phyloP scores from a whole-genome alignment of 1,284 basidiomycete species.

The Singerocomus inundabilis region DNA sequence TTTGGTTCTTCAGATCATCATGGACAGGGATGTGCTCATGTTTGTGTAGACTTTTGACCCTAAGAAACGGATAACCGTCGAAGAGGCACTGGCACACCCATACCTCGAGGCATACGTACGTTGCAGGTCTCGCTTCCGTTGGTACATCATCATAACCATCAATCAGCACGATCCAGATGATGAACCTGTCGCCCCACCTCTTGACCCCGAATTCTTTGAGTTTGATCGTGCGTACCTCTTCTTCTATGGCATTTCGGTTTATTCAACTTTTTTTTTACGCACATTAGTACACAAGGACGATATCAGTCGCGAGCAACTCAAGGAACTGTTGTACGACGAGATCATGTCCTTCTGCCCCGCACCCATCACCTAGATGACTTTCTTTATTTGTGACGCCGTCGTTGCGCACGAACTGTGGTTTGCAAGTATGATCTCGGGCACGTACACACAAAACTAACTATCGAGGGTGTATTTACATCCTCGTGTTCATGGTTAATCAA shows the following conservation, averaged over 20 bases:
- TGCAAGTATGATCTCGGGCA: slow-evolving; percentile 8
- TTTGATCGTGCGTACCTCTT: slow-evolving; percentile 60
- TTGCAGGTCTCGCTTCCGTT: slow-evolving; percentile 15
- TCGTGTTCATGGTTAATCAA: no score
- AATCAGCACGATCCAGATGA: slow-evolving; percentile 85
- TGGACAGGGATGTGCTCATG: slow-evolving; percentile 1
- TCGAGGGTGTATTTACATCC: neutral
- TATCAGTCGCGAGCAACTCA: slow-evolving; percentile 82
- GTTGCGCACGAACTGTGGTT: neutral
- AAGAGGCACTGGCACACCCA: slow-evolving; percentile 88
- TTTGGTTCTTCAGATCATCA: neutral
- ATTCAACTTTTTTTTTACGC: no score
- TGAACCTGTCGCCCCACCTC: slow-evolving; percentile 87
- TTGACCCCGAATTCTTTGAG: slow-evolving; percentile 91
- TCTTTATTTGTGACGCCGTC: no score
- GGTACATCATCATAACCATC: neutral
- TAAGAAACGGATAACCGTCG: slow-evolving; percentile 89
- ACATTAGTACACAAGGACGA: slow-evolving; percentile 84
- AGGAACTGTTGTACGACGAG: slow-evolving; percentile 66
- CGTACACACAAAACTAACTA: neutral
- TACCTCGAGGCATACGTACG: slow-evolving; percentile 87
- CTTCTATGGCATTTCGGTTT: neutral
- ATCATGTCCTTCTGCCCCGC: slow-evolving; percentile 77
- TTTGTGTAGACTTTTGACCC: slow-evolving; percentile 78
- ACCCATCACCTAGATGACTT: slow-evolving; percentile 46